Base-by-base conservation (phyloP, 306 rosid species). In the Prunus persica region DNA sequence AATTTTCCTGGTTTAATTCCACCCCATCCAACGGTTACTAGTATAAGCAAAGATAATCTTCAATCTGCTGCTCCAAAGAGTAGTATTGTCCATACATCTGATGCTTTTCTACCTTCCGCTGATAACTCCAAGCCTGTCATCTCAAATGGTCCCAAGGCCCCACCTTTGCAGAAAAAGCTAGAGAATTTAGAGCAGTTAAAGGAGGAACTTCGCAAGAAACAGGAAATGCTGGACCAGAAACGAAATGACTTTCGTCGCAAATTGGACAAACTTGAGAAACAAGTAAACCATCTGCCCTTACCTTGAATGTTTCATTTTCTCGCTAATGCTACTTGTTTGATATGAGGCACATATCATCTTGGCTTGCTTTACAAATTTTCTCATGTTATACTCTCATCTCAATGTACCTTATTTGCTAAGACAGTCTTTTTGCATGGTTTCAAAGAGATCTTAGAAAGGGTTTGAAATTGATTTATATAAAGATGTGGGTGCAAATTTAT, bases 191-290 rank as follows among this genome's bases (percentile, higher is more conserved):
- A 91, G 88, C 89, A 81, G 84, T 84, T 92, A 65, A 96, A 89
- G 88, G 98, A 92, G 82, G 91, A 92, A 87, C 87, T 96, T 78
- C 98, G 97, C 80, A 96, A 88, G 91, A 96, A 93, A 82, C 99
- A 87, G 84, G 97, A 96, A 88, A 84, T 91, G 91, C 88, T 96
- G 74, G 97, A 87, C 72, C 96, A 92, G 85, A 96, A 89, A 92
- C 90, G 98, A 73, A 86, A 82, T 24, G 93, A 93, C 76, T 96
- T 96, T 79, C 82, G 85, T 76, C 98, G 94, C 69, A 89, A 83
- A 83, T 85, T 96, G 82, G 81, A 78, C 79, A 91, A 93, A 83
- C 88, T 96, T 80, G 93, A 82, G 86, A 93, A 96, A 87, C 93
- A 91, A 67, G 99, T 92, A 86, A 77, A 73, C 43, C 71, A 5